Base-by-base conservation (phyloP, 179 eudicot species). In the Beta macrorhiza region DNA sequence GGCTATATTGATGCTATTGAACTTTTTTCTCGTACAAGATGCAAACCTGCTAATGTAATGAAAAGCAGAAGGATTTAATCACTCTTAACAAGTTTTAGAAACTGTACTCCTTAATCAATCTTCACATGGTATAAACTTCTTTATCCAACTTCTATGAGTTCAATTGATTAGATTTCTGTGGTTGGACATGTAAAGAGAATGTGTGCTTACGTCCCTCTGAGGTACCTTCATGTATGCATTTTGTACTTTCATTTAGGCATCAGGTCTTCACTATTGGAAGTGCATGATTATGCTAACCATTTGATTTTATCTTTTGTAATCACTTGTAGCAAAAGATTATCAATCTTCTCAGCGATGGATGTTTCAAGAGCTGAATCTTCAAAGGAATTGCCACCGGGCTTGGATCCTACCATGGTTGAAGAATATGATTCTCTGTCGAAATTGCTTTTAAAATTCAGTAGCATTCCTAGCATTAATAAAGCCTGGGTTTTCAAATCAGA, bases 401-500 rank as follows among this genome's bases (percentile, higher is more conserved):
- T 86, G 59, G 91, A 90, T 61, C 85, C 89, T 71, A 76, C 80
- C 25, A 84, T 82, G 79, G 87, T 86, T 42, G 97, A 90, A 67
- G 95, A 92, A 77, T 93, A 82, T 80, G 74, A 87, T 78, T 89
- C 95, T 75, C 84, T 86, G 75, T 92, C 98, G 7, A 87, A 89
- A 79, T 56, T 86, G 74, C 93, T 93, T 62, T 82, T 86, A 68
- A 88, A 90, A 75, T 95, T 91, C 79, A 78, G 79, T 44, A 82
- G 79, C 59, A 89, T 93, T 79, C 82, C 91, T 74, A 89, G 83
- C 78, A 79, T 90, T 80, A 91, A 89, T 70, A 90, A 91, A 83
- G 97, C 94, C 19, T 95, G 99, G 97, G 88, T 89, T 58, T 89
- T 92, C 84, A 88, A 77, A 77, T 88, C 97, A 58, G 84, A 77